Evolutionary conservation across 257 asterid genomes (phyloP).

Genomic region (Penstemon eatonii): DNA sequence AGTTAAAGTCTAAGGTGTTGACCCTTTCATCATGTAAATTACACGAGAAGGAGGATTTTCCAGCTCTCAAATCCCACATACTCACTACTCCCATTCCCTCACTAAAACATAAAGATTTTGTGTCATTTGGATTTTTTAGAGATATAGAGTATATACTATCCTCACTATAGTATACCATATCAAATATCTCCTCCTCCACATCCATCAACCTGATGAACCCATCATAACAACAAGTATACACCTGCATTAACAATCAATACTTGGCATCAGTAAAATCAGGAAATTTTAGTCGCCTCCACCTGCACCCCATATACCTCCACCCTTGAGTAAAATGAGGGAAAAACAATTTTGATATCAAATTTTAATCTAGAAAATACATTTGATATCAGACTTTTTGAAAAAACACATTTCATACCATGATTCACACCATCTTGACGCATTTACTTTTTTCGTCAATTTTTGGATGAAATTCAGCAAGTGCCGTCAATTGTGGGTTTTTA

Average conservation of each 20-base stretch:
- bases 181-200: slow-evolving; percentile 73
- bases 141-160: slow-evolving; percentile 51
- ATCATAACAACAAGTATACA: slow-evolving; percentile 77
- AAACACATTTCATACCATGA: no score
- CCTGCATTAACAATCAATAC: slow-evolving; percentile 45
- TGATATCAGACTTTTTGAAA: no score
- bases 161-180: slow-evolving; percentile 54
- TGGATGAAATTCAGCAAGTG: no score
- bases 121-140: slow-evolving; percentile 41
- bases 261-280: no score
- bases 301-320: no score
- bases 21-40: slow-evolving; percentile 65
- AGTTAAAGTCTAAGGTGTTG: slow-evolving; percentile 72
- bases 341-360: no score
- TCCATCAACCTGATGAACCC: slow-evolving; percentile 84
- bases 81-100: slow-evolving; percentile 64
- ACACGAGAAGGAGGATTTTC: slow-evolving; percentile 52
- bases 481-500: no score
- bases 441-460: no score
- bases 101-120: slow-evolving; percentile 54
- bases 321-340: no score
- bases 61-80: slow-evolving; percentile 69
- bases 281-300: no score
- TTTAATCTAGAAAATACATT: no score
- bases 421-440: no score